Evolutionary conservation across 208 protist genomes (phyloP), one percentile per base, ranked within the genome.

Genomic region (Vickermania ingenoplastis): DNA sequence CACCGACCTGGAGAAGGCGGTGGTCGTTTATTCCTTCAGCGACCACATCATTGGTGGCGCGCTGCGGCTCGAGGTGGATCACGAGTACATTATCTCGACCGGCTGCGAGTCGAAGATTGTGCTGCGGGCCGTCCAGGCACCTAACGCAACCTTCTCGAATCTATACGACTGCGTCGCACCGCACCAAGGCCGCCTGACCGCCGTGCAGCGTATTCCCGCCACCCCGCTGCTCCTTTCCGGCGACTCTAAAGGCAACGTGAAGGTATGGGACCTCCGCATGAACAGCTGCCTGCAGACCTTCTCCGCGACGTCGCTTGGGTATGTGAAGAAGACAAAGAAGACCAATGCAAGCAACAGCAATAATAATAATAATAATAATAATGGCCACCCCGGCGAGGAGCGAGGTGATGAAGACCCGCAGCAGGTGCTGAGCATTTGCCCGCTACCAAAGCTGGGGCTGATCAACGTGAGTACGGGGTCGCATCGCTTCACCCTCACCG

Each of bases 251-350:
- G 79, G 79, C 22, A 68, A 62, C 5, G 24, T 82, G 17, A 86
- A 86, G 63, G 48, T 86, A 29, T 86, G 79, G 79, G 79, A 86
- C 49, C 63, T 86, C 28, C 74, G 79, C 54, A 77, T 75, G 52
- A 63, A 61, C 26, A 25, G 30, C 2, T 81, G 72, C 53, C 30
- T 82, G 25, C 75, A 86, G 48, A 82, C 71, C 1, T 31, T 85
- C 31, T 28, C 17, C 22, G 28, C 65, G 2, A 29, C 56, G 3
- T 17, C 1, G 2, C 50, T 49, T 2, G 31, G 24, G 48, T 41
- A 14, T 27, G 29, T 27, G n/a, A 51, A 57, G 24, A 7, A 53
- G 4, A 23, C 2, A 30, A 26, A 17, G 21, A 17, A 26, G 21
- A 26, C n/a, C 50, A 54, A 13, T 21, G 23, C 11, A 17, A 54